Base-by-base conservation (phyloP, 2,329 filamentous ascomycete species). In the Onygena corvina region DNA sequence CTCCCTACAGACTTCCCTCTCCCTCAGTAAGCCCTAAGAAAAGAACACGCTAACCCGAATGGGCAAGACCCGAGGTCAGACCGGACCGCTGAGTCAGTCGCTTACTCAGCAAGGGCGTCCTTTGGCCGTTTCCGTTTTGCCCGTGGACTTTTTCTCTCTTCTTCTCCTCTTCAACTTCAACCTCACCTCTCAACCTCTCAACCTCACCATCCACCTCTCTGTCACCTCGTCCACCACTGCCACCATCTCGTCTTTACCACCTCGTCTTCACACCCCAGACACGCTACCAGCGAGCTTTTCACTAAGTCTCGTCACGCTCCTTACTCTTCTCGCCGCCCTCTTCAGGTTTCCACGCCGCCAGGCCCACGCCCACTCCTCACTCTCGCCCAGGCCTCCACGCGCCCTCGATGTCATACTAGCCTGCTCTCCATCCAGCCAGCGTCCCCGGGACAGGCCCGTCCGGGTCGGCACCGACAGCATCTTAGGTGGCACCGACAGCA, bases 141-240 rank as follows among this genome's bases (percentile, higher is more conserved):
- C n/a, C n/a, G n/a, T n/a, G n/a, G n/a, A n/a, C n/a, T n/a, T n/a
- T 7, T 27, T 14, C 46, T 18, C 33, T 48, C 11, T 29, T 40
- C 18, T 38, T 48, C 4, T 16, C 25, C 21, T 23, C 20, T 38
- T 23, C 27, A 14, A 11, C 40, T 25, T 23, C 21, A 45, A 9
- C 40, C 16, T 23, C 20, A 6, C 27, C 27, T 6, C 16, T 7
- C 40, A 8, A 2, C 27, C 18, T 49, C 40, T 50, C 46, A 38
- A 36, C 51, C 48, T 47, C 51, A 23, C 48, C 38, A 50, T 49
- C 34, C 50, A 40, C 48, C 23, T 50, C 44, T 50, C 50, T 54
- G 49, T 46, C 30, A 44, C 38, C 49, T 42, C 46, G 49, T 42
- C 49, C 50, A 38, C 45, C 23, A 49, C 47, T 48, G 50, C 51